phyloP scores from a whole-genome alignment of 2,329 filamentous ascomycete genomes.

The Elsinoe necatrix region DNA sequence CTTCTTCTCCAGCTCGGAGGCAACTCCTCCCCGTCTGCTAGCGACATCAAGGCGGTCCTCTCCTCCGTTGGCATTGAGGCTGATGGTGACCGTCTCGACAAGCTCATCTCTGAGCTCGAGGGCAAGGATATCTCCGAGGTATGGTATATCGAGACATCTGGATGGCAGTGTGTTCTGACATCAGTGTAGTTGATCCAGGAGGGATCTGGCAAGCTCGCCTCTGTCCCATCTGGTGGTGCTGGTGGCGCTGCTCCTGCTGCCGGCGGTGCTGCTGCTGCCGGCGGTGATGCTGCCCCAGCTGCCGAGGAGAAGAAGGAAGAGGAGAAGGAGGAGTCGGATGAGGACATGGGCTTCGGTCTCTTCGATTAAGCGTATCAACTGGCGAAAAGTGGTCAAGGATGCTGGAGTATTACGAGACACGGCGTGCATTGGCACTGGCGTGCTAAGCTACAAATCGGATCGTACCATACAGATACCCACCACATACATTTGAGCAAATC shows the following conservation, averaged over 20 bases:
- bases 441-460: not conserved
- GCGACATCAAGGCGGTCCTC: slow-evolving; percentile 82
- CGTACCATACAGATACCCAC: not conserved
- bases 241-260: slow-evolving; percentile 55
- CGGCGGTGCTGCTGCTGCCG: slow-evolving; percentile 60
- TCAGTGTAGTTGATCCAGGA: slow-evolving; percentile 70
- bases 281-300: slow-evolving; percentile 46
- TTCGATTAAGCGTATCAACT: slow-evolving; percentile 48
- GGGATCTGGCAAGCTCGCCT: slow-evolving; percentile 89
- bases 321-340: slow-evolving; percentile 66
- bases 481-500: not conserved
- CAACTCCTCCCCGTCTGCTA: slow-evolving; percentile 78
- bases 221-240: slow-evolving; percentile 85
- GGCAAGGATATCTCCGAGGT: slow-evolving; percentile 92
- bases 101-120: slow-evolving; percentile 82
- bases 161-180: slow-evolving; percentile 21
- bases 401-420: not conserved
- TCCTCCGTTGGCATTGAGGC: slow-evolving; percentile 91
- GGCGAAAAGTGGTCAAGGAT: not conserved
- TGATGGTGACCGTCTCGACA: slow-evolving; percentile 74
- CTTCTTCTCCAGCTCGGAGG: slow-evolving; percentile 92
- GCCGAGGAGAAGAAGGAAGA: slow-evolving; percentile 56
- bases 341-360: slow-evolving; percentile 68
- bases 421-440: too few species aligned
- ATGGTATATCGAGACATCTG: slow-evolving; percentile 22